phyloP scores from a whole-genome alignment of 495 filamentous ascomycete genomes.

The Podospora pseudocomata region DNA sequence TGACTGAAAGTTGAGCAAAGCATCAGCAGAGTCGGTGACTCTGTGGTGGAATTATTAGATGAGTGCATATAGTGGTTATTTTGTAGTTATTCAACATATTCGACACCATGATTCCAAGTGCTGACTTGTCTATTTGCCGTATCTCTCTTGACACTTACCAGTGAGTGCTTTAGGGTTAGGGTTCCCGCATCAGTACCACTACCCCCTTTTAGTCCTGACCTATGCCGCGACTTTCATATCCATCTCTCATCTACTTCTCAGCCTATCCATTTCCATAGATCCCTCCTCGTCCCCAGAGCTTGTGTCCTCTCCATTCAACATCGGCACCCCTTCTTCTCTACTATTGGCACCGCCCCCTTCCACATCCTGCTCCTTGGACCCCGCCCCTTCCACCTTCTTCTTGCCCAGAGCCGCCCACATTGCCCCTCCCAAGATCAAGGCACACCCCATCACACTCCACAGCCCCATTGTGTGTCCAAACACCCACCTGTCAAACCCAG shows the following conservation, averaged over 20 bases:
- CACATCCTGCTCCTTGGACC: constrained; percentile 14
- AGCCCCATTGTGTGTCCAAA: constrained; percentile 67
- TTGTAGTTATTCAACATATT: too few species aligned
- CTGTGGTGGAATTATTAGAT: not conserved
- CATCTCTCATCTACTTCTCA: not conserved
- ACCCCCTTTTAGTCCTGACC: not conserved
- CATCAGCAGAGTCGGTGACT: not conserved
- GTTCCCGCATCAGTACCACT: not conserved
- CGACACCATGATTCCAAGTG: too few species aligned
- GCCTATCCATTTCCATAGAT: constrained; percentile 3
- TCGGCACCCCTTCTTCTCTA: constrained; percentile 24
- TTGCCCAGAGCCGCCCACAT: constrained; percentile 69
- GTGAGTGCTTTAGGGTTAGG: not conserved
- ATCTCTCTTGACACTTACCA: too few species aligned
- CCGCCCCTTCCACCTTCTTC: constrained; percentile 20
- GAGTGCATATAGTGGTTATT: too few species aligned
- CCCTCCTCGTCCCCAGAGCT: constrained; percentile 6
- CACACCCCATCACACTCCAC: constrained; percentile 68
- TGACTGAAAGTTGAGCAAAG: not conserved
- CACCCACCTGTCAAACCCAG: constrained; percentile 74
- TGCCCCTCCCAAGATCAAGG: constrained; percentile 75
- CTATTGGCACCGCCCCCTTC: constrained; percentile 11
- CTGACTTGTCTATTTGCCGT: too few species aligned
- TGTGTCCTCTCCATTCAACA: constrained; percentile 15
- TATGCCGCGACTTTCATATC: not conserved